Evolutionary conservation across 176 grass and related monocot genomes (phyloP).

Genomic region (Oryza longistaminata): DNA sequence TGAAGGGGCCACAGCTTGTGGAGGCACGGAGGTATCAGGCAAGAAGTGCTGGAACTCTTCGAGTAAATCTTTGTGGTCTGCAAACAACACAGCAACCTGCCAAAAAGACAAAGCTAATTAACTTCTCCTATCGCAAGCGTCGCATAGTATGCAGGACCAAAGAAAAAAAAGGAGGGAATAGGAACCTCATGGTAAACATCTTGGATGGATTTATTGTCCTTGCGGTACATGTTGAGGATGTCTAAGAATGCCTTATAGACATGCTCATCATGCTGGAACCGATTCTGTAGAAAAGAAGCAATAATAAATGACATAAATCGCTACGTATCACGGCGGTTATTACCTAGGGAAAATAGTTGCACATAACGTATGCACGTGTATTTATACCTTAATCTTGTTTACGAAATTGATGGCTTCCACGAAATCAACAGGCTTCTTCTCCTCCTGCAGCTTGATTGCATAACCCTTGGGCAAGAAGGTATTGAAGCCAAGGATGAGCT

Average conservation of each 20-base stretch:
- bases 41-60: slow-evolving; percentile 97
- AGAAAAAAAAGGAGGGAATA: background rate
- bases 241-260: slow-evolving; percentile 98
- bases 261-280: slow-evolving; percentile 88
- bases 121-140: background rate
- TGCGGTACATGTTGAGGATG: slow-evolving; percentile 99
- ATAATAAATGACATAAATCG: background rate
- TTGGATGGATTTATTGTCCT: slow-evolving; percentile 96
- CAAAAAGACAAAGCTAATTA: slow-evolving; percentile 17
- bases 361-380: background rate
- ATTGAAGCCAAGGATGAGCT: slow-evolving; percentile 96
- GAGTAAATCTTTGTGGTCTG: slow-evolving; percentile 81
- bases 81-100: slow-evolving; percentile 82
- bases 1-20: slow-evolving; percentile 51
- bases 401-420: slow-evolving; percentile 98
- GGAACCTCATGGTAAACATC: slow-evolving; percentile 95
- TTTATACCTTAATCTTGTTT: slow-evolving; percentile 92
- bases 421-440: slow-evolving; percentile 99
- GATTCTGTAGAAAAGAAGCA: slow-evolving; percentile 57
- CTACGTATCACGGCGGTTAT: background rate
- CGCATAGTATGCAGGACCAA: background rate
- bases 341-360: background rate
- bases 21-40: slow-evolving; percentile 77
- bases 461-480: slow-evolving; percentile 97
- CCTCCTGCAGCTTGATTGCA: slow-evolving; percentile 92